Conservation (phyloP, 1,284 basidiomycete species). For the Boletus coffeatus region DNA sequence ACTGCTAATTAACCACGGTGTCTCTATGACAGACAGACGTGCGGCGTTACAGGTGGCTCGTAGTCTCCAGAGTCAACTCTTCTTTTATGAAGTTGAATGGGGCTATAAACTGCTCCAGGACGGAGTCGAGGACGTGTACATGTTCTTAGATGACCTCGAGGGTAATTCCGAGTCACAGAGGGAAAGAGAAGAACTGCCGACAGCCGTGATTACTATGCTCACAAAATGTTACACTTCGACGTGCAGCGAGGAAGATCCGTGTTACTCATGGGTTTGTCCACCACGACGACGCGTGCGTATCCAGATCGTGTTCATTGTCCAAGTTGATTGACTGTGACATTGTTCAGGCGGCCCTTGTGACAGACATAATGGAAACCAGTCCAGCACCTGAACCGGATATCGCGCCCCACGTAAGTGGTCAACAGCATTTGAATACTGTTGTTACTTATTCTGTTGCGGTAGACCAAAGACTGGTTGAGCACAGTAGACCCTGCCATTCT, state of each 20-base stretch:
- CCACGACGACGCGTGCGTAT: conserved; percentile 52
- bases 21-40: conserved; percentile 66
- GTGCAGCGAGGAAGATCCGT: conserved; percentile 66
- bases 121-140: conserved; percentile 92
- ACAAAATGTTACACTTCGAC: conserved; percentile 84
- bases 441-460: conserved; percentile 19
- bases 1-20: conserved; percentile 62
- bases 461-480: conserved; percentile 67
- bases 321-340: conserved; percentile 11
- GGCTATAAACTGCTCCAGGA: conserved; percentile 81
- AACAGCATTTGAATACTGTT: conserved; percentile 6
- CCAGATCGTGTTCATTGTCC: background rate
- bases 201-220: conserved; percentile 72
- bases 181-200: conserved; percentile 78
- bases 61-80: conserved; percentile 86
- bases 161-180: conserved; percentile 50
- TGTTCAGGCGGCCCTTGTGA: conserved; percentile 19
- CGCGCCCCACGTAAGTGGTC: conserved; percentile 22
- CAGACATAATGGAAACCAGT: conserved; percentile 15
- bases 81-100: conserved; percentile 98
- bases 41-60: conserved; percentile 85
- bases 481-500: conserved; percentile 69
- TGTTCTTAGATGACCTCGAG: conserved; percentile 88
- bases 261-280: conserved; percentile 73
- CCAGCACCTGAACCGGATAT: conserved; percentile 23